phyloP scores from a whole-genome alignment of 768 basidiomycete genomes.

The Panaeolus cyanescens region DNA sequence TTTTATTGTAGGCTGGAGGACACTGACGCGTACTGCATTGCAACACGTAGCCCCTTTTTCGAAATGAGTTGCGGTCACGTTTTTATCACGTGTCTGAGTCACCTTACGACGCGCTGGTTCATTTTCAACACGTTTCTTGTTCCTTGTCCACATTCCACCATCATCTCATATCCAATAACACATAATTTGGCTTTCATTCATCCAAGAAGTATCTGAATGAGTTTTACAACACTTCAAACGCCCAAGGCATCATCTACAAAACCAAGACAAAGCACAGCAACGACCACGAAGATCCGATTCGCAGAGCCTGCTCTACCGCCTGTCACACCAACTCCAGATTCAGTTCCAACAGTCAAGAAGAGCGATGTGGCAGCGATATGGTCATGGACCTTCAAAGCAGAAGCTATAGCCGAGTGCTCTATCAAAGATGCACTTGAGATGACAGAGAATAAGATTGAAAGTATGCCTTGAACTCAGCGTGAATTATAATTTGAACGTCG shows the following conservation, averaged over 20 bases:
- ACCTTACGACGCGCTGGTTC: not conserved
- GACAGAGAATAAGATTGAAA: constrained; percentile 34
- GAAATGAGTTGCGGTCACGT: no score
- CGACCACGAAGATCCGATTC: not conserved
- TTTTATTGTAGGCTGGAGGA: no score
- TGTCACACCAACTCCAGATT: no score
- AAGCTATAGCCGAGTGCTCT: constrained; percentile 57
- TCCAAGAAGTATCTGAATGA: not conserved
- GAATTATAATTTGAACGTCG: constrained; percentile 1
- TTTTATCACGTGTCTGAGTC: not conserved
- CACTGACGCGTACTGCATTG: no score
- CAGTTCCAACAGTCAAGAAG: not conserved
- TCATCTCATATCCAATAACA: not conserved
- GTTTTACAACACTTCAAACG: not conserved
- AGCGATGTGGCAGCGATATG: not conserved
- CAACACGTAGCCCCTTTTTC: no score
- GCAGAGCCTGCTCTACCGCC: not conserved
- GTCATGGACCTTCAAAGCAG: constrained; percentile 58
- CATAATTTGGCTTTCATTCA: not conserved
- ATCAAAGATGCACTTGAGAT: constrained; percentile 52
- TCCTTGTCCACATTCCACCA: not conserved
- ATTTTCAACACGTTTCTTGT: not conserved
- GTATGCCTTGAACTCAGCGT: constrained; percentile 21
- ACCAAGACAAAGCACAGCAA: not conserved
- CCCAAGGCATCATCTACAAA: not conserved